Base-by-base conservation (phyloP, 257 asterid species). In the Solanum medicagineum region DNA sequence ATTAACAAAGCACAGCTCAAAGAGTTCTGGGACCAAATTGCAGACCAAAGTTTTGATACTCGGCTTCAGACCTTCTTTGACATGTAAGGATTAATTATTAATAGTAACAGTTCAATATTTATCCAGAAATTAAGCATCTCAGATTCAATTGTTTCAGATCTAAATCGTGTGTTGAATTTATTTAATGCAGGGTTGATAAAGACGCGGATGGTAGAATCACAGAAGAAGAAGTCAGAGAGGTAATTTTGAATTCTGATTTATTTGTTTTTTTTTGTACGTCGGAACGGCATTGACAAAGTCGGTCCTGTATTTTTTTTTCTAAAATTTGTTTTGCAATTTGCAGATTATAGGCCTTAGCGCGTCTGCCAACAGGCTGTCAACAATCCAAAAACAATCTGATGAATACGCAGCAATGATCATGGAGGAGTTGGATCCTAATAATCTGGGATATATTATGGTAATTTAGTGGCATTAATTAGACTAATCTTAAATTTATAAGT, bases 221-320 rank as follows among this genome's bases (percentile, higher is more conserved):
- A 10, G 98, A 94, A 86, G 98, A 91, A 15, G 99, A 96, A 93
- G 98, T 96, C 85, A 90, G 89, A 81, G 99, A 96, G 98, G 99
- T 96, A 85, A 1, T 73, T 85, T 55, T 29, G 8, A 45, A 49
- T 6, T 13, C 53, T 75, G 10, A 16, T 11, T 24, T 1, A 24
- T 42, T 86, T 22, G 26, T 71, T 71, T 81, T 32, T n/a, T 36
- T 36, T 40, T 36, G 5, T 40, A 40, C 5, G 10, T 79, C 44
- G 74, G 22, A 36, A 81, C 54, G 83, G 17, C 65, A 53, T 29
- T 79, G 83, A 53, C 65, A 26, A 79, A 53, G 22, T 79, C 65
- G 2, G 9, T 53, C 45, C 13, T 45, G 24, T 57, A 14, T 81
- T 16, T 42, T 5, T 53, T 10, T 22, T 1, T 14, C 57, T 70